Percentiles rank a stretch among this genome's conserved stretches.
These are phyloP conservation scores for Mycena capillaripes DNA, from an alignment of 768 basidiomycete species.

Conservation along the genomic window DNA sequence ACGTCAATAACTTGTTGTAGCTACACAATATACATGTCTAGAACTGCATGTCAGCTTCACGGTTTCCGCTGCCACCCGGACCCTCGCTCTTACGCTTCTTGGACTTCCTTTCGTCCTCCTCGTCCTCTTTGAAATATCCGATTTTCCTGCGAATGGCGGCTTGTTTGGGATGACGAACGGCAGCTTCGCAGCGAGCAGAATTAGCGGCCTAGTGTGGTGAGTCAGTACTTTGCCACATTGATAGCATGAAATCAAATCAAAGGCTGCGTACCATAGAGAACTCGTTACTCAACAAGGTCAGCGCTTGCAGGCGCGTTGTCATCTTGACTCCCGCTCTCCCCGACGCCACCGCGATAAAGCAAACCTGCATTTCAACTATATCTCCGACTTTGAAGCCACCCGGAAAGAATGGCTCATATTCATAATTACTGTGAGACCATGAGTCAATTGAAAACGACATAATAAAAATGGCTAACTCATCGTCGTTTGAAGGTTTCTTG, in stretches of 20 bases:
- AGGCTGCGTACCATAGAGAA: background rate
- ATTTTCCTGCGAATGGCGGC: background rate
- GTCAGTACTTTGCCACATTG: background rate
- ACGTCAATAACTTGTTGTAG: too few species aligned
- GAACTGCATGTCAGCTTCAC: too few species aligned
- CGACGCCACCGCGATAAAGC: background rate
- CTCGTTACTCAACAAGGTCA: background rate
- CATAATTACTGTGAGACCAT: background rate
- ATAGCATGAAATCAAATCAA: background rate
- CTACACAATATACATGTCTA: too few species aligned
- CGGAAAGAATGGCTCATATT: background rate
- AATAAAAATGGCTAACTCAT: background rate
- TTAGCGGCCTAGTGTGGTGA: background rate
- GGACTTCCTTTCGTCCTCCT: background rate
- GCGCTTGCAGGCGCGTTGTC: background rate
- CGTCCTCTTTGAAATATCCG: constrained; percentile 1
- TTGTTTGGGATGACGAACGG: background rate
- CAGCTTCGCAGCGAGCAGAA: background rate
- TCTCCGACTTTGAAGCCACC: background rate
- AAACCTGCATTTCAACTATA: background rate
- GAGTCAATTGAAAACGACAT: background rate
- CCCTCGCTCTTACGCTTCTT: background rate
- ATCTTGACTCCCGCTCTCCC: background rate
- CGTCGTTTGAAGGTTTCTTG: too few species aligned
- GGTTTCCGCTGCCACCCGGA: background rate